Evolutionary conservation across 768 basidiomycete genomes (phyloP).

Genomic region (Serendipita sp.): DNA sequence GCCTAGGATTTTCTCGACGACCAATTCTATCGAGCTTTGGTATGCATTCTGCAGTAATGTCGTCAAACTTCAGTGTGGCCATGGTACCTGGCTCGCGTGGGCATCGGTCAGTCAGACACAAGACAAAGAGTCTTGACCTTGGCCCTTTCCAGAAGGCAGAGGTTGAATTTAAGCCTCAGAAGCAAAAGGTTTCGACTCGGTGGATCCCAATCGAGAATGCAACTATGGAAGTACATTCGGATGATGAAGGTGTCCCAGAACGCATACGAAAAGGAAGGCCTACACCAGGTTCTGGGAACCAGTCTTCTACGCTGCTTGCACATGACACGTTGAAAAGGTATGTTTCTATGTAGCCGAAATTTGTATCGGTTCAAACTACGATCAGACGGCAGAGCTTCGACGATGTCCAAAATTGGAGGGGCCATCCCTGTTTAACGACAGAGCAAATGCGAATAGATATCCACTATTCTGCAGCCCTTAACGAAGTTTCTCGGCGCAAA

Average conservation of each 20-base stretch:
- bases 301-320: neutral
- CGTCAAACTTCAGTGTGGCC: neutral
- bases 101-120: neutral
- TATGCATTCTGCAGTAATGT: neutral
- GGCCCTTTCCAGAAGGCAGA: neutral
- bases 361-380: neutral
- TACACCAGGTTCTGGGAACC: neutral
- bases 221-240: neutral
- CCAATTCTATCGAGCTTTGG: neutral
- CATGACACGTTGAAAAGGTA: neutral
- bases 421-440: neutral
- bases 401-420: neutral
- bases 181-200: neutral
- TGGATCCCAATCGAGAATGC: neutral
- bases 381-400: neutral
- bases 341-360: neutral
- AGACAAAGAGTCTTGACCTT: conserved; percentile 2
- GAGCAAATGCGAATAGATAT: neutral
- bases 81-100: neutral
- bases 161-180: neutral
- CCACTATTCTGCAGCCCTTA: neutral
- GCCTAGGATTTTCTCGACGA: neutral
- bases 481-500: neutral
- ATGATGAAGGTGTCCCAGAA: neutral
- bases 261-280: neutral